phyloP scores from a whole-genome alignment of 805 yeast species.

The Myxozyma vanderwaltii region DNA sequence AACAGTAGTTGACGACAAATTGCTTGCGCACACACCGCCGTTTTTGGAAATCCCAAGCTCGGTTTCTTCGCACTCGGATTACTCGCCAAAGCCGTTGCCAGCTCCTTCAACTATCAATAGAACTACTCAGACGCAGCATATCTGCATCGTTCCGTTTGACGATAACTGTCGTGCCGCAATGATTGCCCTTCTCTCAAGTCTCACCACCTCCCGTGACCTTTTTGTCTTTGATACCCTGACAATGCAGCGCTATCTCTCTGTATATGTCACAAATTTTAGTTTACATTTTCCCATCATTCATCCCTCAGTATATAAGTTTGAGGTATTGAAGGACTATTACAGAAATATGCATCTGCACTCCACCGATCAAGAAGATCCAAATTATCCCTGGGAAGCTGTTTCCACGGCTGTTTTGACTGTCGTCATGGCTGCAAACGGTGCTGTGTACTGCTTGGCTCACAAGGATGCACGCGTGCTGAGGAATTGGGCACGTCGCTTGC shows the following conservation, averaged over 20 bases:
- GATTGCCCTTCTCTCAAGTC: slow-evolving; percentile 8
- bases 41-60: neutral
- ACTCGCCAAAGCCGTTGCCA: neutral
- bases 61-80: neutral
- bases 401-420: slow-evolving; percentile 11
- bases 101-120: neutral
- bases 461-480: slow-evolving; percentile 17
- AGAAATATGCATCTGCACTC: neutral
- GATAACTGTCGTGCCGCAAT: slow-evolving; percentile 17
- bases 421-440: slow-evolving; percentile 16
- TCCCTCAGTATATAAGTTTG: slow-evolving; percentile 14
- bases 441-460: slow-evolving; percentile 12
- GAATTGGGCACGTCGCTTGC: slow-evolving; percentile 12
- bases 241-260: slow-evolving; percentile 14
- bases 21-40: neutral
- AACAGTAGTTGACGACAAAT: neutral
- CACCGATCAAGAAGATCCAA: neutral
- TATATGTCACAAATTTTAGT: slow-evolving; percentile 11
- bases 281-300: slow-evolving; percentile 18
- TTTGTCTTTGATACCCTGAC: slow-evolving; percentile 16
- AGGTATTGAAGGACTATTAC: slow-evolving; percentile 2
- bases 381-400: slow-evolving; percentile 18
- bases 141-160: slow-evolving; percentile 14
- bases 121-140: neutral
- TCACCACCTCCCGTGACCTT: neutral